These are phyloP conservation scores for Venturia oleaginea DNA, from an alignment of 2,329 filamentous ascomycete genomes.

Conservation along the genomic window DNA sequence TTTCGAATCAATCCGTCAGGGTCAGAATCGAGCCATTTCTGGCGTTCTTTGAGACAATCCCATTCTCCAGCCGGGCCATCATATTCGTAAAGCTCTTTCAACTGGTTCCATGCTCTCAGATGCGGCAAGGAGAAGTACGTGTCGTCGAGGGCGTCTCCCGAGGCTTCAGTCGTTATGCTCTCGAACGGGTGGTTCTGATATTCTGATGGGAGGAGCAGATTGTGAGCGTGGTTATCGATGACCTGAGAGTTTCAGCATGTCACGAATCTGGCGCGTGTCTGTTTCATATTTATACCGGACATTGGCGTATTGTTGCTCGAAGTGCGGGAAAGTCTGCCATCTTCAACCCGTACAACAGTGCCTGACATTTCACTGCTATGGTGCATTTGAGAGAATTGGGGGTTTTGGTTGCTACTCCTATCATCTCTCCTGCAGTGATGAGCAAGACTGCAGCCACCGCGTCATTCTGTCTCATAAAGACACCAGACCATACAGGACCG, in stretches of 20 bases:
- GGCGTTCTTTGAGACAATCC: conserved; percentile 40
- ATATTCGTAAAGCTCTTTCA: conserved; percentile 56
- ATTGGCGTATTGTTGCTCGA: background rate
- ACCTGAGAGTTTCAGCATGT: conserved; percentile 29
- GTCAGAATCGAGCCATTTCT: conserved; percentile 33
- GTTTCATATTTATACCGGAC: conserved; percentile 3
- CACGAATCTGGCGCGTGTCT: background rate
- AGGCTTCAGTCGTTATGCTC: conserved; percentile 63
- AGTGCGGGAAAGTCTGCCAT: conserved; percentile 10
- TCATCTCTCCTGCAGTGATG: background rate
- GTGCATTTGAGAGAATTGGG: background rate
- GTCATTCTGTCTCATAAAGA: background rate
- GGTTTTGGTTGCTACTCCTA: background rate
- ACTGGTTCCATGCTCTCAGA: conserved; percentile 58
- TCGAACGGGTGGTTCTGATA: conserved; percentile 45
- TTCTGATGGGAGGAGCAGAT: conserved; percentile 48
- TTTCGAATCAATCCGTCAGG: conserved; percentile 48
- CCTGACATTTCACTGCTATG: background rate
- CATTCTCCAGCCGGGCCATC: conserved; percentile 45
- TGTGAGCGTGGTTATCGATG: conserved; percentile 66
- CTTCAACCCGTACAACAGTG: background rate
- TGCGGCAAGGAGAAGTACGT: conserved; percentile 57
- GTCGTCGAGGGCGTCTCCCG: conserved; percentile 56
- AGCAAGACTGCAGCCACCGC: background rate
- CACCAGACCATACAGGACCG: background rate